Conservation (phyloP, 495 filamentous ascomycete genomes). For the Penicillium waksmanii region DNA sequence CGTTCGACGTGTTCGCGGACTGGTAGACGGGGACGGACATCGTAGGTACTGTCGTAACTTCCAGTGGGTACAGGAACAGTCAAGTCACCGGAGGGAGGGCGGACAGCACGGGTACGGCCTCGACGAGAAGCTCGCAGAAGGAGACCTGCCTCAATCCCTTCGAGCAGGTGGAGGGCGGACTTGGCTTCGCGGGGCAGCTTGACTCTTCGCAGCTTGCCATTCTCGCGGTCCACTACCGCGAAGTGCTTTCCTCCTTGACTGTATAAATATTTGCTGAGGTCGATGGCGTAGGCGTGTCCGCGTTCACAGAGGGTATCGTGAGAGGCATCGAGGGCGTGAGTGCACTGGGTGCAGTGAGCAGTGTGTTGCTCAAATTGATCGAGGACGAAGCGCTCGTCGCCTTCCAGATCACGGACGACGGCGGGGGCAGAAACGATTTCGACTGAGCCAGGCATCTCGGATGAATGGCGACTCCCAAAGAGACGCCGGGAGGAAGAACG, state of each 20-base stretch:
- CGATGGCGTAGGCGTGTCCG: slow-evolving; percentile 48
- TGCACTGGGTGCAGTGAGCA: slow-evolving; percentile 45
- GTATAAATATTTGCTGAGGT: slow-evolving; percentile 56
- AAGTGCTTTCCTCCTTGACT: slow-evolving; percentile 49
- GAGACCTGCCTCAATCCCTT: slow-evolving; percentile 52
- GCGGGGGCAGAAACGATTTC: slow-evolving; percentile 32
- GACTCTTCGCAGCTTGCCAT: slow-evolving; percentile 46
- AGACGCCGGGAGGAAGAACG: slow-evolving; percentile 22
- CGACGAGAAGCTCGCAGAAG: slow-evolving; percentile 30
- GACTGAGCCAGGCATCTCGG: slow-evolving; percentile 40
- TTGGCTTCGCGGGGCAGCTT: slow-evolving; percentile 49
- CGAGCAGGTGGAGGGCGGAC: slow-evolving; percentile 47
- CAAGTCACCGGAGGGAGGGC: slow-evolving; percentile 15
- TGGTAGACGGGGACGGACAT: slow-evolving; percentile 36
- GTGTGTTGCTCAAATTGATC: slow-evolving; percentile 26
- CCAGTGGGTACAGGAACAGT: slow-evolving; percentile 3
- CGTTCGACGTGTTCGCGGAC: slow-evolving; percentile 14
- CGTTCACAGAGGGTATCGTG: slow-evolving; percentile 51
- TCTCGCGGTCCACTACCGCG: slow-evolving; percentile 52
- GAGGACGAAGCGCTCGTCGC: slow-evolving; percentile 41
- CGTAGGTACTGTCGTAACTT: slow-evolving; percentile 50
- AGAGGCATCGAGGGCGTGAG: slow-evolving; percentile 39
- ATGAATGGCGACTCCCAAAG: slow-evolving; percentile 27
- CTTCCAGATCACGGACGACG: slow-evolving; percentile 46
- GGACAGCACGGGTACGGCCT: slow-evolving; percentile 22